These are phyloP conservation scores for Arbutus unedo DNA, from an alignment of 148 eudicot species.

Conservation along the genomic window DNA sequence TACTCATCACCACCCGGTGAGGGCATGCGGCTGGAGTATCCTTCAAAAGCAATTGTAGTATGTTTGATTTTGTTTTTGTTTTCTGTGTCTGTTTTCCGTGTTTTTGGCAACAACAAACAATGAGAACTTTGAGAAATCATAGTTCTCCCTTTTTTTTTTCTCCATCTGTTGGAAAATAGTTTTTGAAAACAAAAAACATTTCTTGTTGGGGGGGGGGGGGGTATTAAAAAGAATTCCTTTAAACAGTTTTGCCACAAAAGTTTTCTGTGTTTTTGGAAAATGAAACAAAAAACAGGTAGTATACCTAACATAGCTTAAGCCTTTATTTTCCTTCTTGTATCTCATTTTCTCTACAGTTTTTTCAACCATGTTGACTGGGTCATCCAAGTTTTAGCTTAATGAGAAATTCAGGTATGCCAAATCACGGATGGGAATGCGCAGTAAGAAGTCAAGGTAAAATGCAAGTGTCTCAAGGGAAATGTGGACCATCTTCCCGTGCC, in stretches of 20 bases:
- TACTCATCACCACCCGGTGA: constrained; percentile 62
- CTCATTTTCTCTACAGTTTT: not conserved
- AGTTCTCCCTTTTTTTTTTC: not conserved
- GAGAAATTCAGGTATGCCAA: constrained; percentile 63
- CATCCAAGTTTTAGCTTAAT: constrained; percentile 37
- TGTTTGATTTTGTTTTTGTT: not conserved
- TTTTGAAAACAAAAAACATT: not conserved
- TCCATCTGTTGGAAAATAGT: not conserved
- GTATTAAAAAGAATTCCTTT: not conserved
- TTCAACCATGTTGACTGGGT: not conserved
- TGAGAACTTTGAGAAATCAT: not conserved
- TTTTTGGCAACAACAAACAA: not conserved
- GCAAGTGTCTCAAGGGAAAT: not conserved
- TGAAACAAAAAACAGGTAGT: not conserved
- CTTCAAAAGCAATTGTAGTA: constrained; percentile 30
- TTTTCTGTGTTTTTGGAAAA: not conserved
- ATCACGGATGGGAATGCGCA: constrained; percentile 90
- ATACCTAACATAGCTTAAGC: not conserved
- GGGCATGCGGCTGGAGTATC: constrained; percentile 94
- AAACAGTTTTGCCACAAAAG: not conserved
- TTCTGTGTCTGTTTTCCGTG: not conserved
- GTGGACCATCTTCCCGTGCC: not conserved
- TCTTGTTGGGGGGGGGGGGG: no score
- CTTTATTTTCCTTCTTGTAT: not conserved
- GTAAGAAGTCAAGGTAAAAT: constrained; percentile 58